Base-by-base conservation (phyloP, 305 asterid genomes). In the Fraxinus paxiana region DNA sequence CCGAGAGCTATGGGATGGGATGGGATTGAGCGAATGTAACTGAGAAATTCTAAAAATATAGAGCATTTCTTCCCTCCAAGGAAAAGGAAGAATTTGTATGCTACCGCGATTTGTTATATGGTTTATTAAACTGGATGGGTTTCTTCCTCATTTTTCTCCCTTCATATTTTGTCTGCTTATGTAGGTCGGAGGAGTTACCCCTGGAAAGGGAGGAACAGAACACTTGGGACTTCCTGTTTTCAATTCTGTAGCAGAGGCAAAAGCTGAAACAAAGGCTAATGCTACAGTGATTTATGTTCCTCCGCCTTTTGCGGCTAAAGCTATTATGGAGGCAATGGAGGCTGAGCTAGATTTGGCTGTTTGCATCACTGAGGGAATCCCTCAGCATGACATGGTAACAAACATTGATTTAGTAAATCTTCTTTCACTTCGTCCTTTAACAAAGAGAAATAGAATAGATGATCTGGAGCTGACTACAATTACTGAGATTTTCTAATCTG, bases 181-280 rank as follows among this genome's bases (percentile, higher is more conserved):
- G 79, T 85, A 95, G 99, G 99, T 95, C 85, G 97, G 97, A 77
- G 98, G 99, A 51, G 99, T 95, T 79, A 95, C 99, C 35, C 98
- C 99, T 30, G 82, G 84, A 79, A 95, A 94, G 87, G 98, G 99
- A 76, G 99, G 99, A 86, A 91, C 97, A 0, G 97, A 93, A 88
- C 99, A 94, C 86, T 86, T 95, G 83, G 99, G 99, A 63, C 96
- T 95, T 76, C 98, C 97, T 28, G 97, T 94, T 41, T 95, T 95
- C 84, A 92, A 92, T 83, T 81, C 91, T 48, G 97, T 95, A 20
- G 97, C 97, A 59, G 98, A 96, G 84, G 99, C 99, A 59, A 96
- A 96, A 87, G 92, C 95, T 83, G 99, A 96, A 87, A 88, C 97
- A 28, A 92, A 87, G 89, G 97, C 98, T 80, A 92, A 92, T 88